Evolutionary conservation across 345 rosid species (phyloP).

Genomic region (Cardamine occulta): DNA sequence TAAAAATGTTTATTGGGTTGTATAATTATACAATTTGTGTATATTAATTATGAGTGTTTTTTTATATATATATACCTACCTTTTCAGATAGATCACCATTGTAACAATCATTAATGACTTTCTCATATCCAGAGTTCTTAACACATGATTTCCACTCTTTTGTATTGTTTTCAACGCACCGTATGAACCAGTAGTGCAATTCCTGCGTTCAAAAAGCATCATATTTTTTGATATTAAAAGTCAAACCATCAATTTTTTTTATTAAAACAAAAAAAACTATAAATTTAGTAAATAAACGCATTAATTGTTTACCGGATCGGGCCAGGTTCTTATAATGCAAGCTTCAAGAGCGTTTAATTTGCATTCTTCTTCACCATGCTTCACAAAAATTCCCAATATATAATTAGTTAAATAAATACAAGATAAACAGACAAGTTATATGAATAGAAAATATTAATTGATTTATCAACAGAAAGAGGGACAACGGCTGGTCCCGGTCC

Average conservation of each 20-base stretch:
- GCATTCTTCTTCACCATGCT: constrained; percentile 84
- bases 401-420: not conserved
- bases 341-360: constrained; percentile 66
- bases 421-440: not conserved
- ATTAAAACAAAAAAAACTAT: not conserved
- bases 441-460: not conserved
- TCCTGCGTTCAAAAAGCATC: constrained; percentile 40
- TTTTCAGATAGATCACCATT: constrained; percentile 19
- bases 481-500: too few relatives aligned
- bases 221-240: not conserved
- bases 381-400: constrained; percentile 7
- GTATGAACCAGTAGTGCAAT: constrained; percentile 55
- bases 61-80: not conserved
- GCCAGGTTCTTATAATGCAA: constrained; percentile 59
- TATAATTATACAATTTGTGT: not conserved
- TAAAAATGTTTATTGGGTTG: not conserved
- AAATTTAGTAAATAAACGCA: not conserved
- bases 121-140: not conserved
- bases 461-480: too few relatives aligned
- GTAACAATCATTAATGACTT: constrained; percentile 33
- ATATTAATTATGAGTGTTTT: not conserved
- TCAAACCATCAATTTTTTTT: not conserved
- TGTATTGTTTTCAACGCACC: constrained; percentile 21
- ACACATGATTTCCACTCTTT: constrained; percentile 29
- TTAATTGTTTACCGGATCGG: constrained; percentile 44